Base-by-base conservation (phyloP, 2,329 filamentous ascomycete genomes). In the Coniella lustricola region DNA sequence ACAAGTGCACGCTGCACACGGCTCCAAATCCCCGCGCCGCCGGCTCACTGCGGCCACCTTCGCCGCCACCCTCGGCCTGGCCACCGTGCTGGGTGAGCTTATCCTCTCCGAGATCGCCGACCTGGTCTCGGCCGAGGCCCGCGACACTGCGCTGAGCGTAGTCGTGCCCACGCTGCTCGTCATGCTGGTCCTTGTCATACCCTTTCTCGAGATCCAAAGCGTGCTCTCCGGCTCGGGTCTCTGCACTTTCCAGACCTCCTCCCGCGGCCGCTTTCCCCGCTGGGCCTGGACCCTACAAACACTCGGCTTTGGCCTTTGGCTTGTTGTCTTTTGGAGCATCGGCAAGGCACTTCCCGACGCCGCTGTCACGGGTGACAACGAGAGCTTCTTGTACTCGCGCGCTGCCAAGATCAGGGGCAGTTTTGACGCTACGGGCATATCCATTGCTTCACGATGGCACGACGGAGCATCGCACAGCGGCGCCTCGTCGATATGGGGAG, bases 91-190 rank as follows among this genome's bases (percentile, higher is more conserved):
- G 39, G 87, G 82, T 3, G 84, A 90, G 65, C 69, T 95, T 56
- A 86, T 95, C 39, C 75, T 95, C 8, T 89, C 87, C 58, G 89
- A 95, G 66, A 87, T 95, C 37, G 82, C 86, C 21, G 87, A 88
- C 59, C 74, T 85, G 4, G 75, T 88, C n/a, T 77, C 84, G 54
- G 75, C 81, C 7, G 71, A 72, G 29, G 87, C 86, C 12, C 75
- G 88, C 51, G 77, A 76, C 18, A 62, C 85, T 22, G 87, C 84
- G 18, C 71, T 94, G 56, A 75, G 79, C 49, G 66, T 84, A 25
- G 88, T 84, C 0, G 77, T 94, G 21, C 80, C 83, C 7, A 77
- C 80, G 17, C 70, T 95, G 36, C 68, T 94, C 22, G 75, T 88
- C 34, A 67, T 90, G 53, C 75, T 93, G 21, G 76, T 94, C 22